These are phyloP conservation scores for Backusella tarrabulga DNA, from an alignment of 192 early-diverging fungal genomes.

Conservation along the genomic window DNA sequence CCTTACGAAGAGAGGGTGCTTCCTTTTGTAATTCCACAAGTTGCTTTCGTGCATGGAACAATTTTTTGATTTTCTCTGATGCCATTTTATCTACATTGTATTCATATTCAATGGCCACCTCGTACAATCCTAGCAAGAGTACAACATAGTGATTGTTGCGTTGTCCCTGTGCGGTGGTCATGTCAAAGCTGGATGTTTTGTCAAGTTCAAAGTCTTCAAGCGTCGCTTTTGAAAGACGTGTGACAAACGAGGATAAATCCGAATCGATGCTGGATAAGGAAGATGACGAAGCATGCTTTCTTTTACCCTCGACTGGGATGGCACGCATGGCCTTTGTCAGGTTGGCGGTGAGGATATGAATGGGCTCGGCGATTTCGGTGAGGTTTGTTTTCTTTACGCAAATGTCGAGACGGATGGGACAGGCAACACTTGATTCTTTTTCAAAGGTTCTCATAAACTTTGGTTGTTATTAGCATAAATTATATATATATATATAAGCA, in stretches of 20 bases:
- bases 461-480: background rate
- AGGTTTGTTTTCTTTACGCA: constrained; percentile 17
- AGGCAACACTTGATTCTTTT: constrained; percentile 16
- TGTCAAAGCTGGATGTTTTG: constrained; percentile 60
- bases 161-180: constrained; percentile 45
- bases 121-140: constrained; percentile 56
- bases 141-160: constrained; percentile 53
- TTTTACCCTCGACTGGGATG: background rate
- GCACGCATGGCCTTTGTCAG: constrained; percentile 5
- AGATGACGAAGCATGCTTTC: background rate
- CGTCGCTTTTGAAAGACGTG: constrained; percentile 48
- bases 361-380: constrained; percentile 47
- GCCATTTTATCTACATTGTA: constrained; percentile 15
- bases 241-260: constrained; percentile 14
- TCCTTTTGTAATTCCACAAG: background rate
- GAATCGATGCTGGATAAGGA: background rate
- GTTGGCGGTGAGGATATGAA: constrained; percentile 31
- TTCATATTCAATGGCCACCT: constrained; percentile 46
- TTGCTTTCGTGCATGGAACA: constrained; percentile 47
- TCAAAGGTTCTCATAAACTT: constrained; percentile 49
- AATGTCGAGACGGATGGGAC: constrained; percentile 27
- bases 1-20: background rate
- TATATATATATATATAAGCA: background rate
- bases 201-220: constrained; percentile 70
- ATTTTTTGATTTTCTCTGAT: constrained; percentile 34